A percentile compares a stretch with the other conserved stretches of the same genome.
Conservation (phyloP, 768 basidiomycete species). For the Paxillus involutus region DNA sequence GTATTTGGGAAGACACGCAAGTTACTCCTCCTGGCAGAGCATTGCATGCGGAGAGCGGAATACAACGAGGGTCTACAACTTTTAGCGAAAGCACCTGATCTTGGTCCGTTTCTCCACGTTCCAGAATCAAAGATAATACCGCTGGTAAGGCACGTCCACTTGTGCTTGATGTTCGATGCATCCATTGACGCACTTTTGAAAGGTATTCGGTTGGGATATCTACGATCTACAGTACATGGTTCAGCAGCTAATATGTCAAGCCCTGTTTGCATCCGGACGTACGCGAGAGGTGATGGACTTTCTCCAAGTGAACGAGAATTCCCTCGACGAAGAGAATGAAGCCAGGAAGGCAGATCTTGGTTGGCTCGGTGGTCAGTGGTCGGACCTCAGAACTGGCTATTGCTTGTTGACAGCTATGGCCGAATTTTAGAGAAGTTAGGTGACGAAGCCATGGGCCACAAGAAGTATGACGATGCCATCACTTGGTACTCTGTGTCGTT, state of each 20-base stretch:
- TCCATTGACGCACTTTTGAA: background rate
- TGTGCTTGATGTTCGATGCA: too few relatives aligned
- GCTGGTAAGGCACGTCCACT: conserved; percentile 3
- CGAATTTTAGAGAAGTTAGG: conserved; percentile 12
- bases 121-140: background rate
- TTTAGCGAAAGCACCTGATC: background rate
- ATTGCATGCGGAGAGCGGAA: background rate
- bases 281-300: background rate
- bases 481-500: background rate
- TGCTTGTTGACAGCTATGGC: background rate
- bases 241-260: conserved; percentile 4
- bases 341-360: conserved; percentile 2
- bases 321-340: conserved; percentile 9
- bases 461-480: background rate
- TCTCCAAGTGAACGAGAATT: background rate
- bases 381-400: background rate
- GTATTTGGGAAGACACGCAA: background rate
- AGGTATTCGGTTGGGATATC: conserved; percentile 15
- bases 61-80: background rate
- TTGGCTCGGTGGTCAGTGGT: conserved; percentile 9
- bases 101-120: background rate
- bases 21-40: conserved; percentile 2
- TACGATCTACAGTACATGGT: background rate
- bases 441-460: background rate
- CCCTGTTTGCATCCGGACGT: conserved; percentile 1